A percentile compares a stretch with the other conserved stretches of the same genome.
Conservation (phyloP, 257 asterid genomes). For the Plantago major region DNA sequence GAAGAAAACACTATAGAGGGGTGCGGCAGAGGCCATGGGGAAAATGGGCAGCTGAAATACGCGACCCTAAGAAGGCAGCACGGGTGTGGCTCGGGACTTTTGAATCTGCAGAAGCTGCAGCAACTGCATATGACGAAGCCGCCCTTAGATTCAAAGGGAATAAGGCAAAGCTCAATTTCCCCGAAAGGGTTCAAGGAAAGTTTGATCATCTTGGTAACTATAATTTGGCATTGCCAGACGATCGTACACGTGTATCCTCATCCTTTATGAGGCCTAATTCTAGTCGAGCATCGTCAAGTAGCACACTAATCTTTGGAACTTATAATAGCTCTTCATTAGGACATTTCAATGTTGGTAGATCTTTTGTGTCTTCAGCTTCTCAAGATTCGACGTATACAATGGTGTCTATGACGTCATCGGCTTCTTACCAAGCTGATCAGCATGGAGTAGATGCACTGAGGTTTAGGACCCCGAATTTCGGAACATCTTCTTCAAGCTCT, state of each 20-base stretch:
- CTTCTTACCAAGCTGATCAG: constrained; percentile 3
- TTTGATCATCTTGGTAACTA: not conserved
- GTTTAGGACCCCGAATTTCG: constrained; percentile 23
- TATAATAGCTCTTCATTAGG: not conserved
- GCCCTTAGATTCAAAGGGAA: constrained; percentile 77
- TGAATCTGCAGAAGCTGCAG: constrained; percentile 69
- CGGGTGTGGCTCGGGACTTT: constrained; percentile 83
- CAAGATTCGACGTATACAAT: not conserved
- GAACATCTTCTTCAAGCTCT: constrained; percentile 16
- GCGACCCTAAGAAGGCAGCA: constrained; percentile 77
- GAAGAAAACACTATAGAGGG: constrained; percentile 67
- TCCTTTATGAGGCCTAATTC: not conserved
- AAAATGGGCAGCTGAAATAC: constrained; percentile 81
- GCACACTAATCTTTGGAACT: constrained; percentile 18
- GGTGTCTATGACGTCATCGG: not conserved
- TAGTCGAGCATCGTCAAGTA: too few relatives aligned
- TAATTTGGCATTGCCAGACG: constrained; percentile 9
- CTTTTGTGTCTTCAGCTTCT: constrained; percentile 24
- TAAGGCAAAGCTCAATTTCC: constrained; percentile 84
- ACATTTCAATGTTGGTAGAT: constrained; percentile 14
- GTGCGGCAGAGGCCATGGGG: constrained; percentile 91
- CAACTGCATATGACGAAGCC: constrained; percentile 71
- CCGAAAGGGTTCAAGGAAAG: constrained; percentile 64
- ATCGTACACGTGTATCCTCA: not conserved
- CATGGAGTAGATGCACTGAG: constrained; percentile 23